Percentiles rank a stretch among this genome's conserved stretches.
These are phyloP conservation scores for Acacia confusa DNA, from an alignment of 306 rosid genomes.

Conservation along the genomic window DNA sequence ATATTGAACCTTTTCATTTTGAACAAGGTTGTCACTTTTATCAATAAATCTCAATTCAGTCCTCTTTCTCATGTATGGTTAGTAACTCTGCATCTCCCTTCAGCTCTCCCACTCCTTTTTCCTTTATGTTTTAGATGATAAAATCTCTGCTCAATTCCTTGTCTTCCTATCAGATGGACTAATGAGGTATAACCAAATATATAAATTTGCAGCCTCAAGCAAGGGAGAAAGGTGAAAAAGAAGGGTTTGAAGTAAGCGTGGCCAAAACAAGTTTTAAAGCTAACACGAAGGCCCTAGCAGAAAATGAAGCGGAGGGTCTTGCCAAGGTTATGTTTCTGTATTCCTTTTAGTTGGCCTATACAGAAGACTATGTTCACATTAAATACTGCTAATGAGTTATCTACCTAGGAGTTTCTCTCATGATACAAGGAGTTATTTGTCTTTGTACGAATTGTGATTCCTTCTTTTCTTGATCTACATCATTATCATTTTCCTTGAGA, in stretches of 20 bases:
- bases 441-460: background rate
- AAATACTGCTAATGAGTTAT: background rate
- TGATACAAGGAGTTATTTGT: background rate
- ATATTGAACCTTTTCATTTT: slow-evolving; percentile 8
- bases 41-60: background rate
- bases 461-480: background rate
- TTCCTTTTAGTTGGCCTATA: background rate
- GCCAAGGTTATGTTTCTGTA: slow-evolving; percentile 56
- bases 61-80: slow-evolving; percentile 21
- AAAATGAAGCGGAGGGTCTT: slow-evolving; percentile 85
- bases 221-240: slow-evolving; percentile 67
- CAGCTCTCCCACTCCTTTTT: background rate
- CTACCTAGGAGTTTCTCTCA: background rate
- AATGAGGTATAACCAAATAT: slow-evolving; percentile 24
- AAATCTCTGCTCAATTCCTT: background rate
- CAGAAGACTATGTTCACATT: background rate
- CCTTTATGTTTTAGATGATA: background rate
- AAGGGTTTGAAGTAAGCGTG: slow-evolving; percentile 67
- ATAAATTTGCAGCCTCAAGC: slow-evolving; percentile 72
- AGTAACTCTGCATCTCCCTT: slow-evolving; percentile 1
- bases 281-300: slow-evolving; percentile 86
- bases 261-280: slow-evolving; percentile 89
- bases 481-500: background rate
- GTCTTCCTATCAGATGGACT: background rate
- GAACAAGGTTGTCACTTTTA: background rate